Conservation (phyloP, 1,284 basidiomycete species). For the Rhodofomes roseus region DNA sequence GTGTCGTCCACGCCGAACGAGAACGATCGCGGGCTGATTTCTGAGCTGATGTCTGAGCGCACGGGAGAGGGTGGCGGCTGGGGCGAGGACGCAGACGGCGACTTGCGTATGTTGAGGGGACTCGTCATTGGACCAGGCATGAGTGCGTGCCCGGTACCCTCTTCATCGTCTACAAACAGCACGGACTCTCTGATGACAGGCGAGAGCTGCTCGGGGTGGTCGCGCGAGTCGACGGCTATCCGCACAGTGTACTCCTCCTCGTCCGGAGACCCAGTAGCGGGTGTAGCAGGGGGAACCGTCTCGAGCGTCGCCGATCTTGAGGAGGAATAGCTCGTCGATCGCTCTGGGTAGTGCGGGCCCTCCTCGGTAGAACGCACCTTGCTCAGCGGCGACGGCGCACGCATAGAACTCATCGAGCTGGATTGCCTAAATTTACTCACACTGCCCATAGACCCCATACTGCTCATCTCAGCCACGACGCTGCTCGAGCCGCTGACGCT, state of each 20-base stretch:
- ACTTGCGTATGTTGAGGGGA: conserved; percentile 6
- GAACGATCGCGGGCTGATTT: conserved; percentile 5
- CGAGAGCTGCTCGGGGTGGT: neutral
- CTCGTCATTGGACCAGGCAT: neutral
- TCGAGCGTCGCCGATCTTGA: neutral
- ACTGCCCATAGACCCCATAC: neutral
- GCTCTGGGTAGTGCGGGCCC: conserved; percentile 2
- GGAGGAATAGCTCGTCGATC: conserved; percentile 7
- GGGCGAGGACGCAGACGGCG: neutral
- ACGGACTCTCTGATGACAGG: neutral
- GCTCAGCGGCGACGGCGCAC: neutral
- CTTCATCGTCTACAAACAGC: neutral
- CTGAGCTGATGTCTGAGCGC: neutral
- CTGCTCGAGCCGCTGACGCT: neutral
- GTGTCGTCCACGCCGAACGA: conserved; percentile 14
- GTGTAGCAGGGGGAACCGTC: neutral
- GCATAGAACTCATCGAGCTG: neutral
- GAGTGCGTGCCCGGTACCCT: neutral
- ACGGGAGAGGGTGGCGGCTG: neutral
- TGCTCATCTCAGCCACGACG: neutral
- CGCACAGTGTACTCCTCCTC: neutral
- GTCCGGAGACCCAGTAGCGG: neutral
- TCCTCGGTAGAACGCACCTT: neutral
- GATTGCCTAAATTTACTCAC: neutral
- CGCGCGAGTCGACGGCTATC: neutral